Evolutionary conservation across 352 stramenopile genomes (phyloP).

Genomic region (Thraustochytrium striatum): DNA sequence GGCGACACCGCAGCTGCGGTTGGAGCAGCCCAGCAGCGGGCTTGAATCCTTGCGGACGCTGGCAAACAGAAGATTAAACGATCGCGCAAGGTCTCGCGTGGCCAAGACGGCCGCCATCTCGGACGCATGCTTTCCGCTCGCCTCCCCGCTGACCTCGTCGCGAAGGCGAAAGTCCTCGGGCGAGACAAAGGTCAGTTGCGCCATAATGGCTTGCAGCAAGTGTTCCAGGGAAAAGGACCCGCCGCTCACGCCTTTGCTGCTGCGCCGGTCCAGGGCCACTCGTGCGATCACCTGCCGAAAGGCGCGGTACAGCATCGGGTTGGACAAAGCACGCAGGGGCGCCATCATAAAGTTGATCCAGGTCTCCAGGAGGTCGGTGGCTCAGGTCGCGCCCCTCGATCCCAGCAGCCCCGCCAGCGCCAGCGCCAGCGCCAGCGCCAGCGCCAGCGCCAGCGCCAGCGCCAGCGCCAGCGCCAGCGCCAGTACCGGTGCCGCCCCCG

Average conservation of each 20-base stretch:
- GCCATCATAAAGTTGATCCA: conserved; percentile 4
- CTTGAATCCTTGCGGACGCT: neutral
- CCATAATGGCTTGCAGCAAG: neutral
- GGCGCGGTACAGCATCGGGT: neutral
- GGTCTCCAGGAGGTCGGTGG: neutral
- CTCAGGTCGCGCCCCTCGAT: neutral
- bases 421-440: neutral
- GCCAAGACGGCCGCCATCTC: neutral
- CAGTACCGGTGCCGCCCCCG: neutral
- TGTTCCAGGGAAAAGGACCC: neutral
- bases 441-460: neutral
- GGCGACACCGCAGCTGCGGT: neutral
- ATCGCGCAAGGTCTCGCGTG: neutral
- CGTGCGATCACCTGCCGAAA: neutral
- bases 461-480: neutral
- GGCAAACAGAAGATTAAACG: neutral
- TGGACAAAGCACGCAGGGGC: conserved; percentile 1
- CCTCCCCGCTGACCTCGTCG: too few relatives aligned
- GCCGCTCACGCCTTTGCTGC: neutral
- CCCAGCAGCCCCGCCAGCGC: too few relatives aligned
- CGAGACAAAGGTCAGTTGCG: neutral
- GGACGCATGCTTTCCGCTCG: too few relatives aligned
- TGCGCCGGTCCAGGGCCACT: neutral
- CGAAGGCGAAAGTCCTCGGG: neutral
- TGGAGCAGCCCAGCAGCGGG: neutral